Conservation (phyloP, 1,284 basidiomycete species). For the Earliella scabrosa region DNA sequence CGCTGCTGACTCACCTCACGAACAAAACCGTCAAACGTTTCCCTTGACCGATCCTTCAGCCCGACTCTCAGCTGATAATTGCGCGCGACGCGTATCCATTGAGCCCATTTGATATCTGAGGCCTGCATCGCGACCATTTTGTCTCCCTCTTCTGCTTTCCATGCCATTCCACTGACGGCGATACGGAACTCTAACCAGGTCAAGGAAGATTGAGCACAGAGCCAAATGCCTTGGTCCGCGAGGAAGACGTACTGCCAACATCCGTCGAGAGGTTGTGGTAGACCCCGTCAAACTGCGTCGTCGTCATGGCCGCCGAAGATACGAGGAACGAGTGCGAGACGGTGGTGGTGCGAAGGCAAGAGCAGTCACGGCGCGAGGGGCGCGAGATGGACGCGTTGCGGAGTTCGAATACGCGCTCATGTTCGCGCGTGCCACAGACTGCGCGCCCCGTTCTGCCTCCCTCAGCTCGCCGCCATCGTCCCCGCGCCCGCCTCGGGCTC, state of each 20-base stretch:
- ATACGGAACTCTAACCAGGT: constrained; percentile 79
- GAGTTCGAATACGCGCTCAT: constrained; percentile 34
- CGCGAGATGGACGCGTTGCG: constrained; percentile 36
- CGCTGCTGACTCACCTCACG: constrained; percentile 70
- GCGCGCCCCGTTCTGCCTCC: constrained; percentile 11
- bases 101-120: constrained; percentile 83
- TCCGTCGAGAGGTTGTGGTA: constrained; percentile 78
- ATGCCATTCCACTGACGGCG: constrained; percentile 88
- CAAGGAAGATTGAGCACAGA: constrained; percentile 10
- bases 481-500: constrained; percentile 3
- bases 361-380: constrained; percentile 5
- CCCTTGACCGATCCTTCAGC: constrained; percentile 74
- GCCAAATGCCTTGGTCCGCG: background rate
- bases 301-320: constrained; percentile 45
- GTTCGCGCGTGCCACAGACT: constrained; percentile 20
- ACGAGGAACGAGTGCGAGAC: constrained; percentile 12
- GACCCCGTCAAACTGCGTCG: constrained; percentile 83
- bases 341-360: constrained; percentile 23
- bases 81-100: constrained; percentile 92
- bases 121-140: constrained; percentile 70
- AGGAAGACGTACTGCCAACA: constrained; percentile 67
- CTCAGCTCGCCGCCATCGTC: constrained; percentile 10
- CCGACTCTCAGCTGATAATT: constrained; percentile 90
- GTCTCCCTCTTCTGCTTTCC: constrained; percentile 81
- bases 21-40: constrained; percentile 94